These are phyloP conservation scores for Aspergillus tubingensis DNA, from an alignment of 2,329 filamentous ascomycete genomes.

Conservation along the genomic window DNA sequence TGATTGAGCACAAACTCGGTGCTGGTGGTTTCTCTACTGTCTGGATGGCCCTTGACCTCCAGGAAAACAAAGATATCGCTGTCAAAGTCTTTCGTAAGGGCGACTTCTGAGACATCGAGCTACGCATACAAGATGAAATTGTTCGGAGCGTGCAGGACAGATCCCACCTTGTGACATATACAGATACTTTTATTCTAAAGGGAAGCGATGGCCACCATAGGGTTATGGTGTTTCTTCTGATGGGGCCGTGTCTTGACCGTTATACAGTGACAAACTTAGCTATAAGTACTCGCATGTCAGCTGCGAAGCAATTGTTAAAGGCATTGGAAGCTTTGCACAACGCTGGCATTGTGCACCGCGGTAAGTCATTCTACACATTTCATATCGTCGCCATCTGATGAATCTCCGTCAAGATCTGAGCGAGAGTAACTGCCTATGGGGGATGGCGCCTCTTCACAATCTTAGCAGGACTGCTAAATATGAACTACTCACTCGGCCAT, in stretches of 20 bases:
- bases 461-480: constrained; percentile 30
- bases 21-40: constrained; percentile 27
- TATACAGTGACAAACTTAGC: constrained; percentile 13
- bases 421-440: constrained; percentile 33
- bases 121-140: constrained; percentile 25
- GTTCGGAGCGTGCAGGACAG: constrained; percentile 19
- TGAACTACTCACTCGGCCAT: constrained; percentile 26
- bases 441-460: constrained; percentile 25
- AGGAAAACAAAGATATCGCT: constrained; percentile 24
- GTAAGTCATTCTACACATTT: constrained; percentile 14
- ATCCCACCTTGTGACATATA: constrained; percentile 24
- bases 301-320: constrained; percentile 30
- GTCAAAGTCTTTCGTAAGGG: constrained; percentile 26
- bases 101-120: constrained; percentile 21
- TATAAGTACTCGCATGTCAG: constrained; percentile 29
- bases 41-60: constrained; percentile 29
- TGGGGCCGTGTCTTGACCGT: constrained; percentile 22
- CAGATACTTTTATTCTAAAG: constrained; percentile 23
- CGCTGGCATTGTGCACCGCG: constrained; percentile 31
- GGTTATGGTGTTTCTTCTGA: constrained; percentile 27
- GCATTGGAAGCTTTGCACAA: constrained; percentile 28
- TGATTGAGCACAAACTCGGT: constrained; percentile 29
- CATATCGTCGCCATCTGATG: constrained; percentile 11
- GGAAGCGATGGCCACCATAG: constrained; percentile 18
- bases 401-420: constrained; percentile 27